Evolutionary conservation across 352 stramenopile genomes (phyloP).

Genomic region (Globisporangium middletonii): DNA sequence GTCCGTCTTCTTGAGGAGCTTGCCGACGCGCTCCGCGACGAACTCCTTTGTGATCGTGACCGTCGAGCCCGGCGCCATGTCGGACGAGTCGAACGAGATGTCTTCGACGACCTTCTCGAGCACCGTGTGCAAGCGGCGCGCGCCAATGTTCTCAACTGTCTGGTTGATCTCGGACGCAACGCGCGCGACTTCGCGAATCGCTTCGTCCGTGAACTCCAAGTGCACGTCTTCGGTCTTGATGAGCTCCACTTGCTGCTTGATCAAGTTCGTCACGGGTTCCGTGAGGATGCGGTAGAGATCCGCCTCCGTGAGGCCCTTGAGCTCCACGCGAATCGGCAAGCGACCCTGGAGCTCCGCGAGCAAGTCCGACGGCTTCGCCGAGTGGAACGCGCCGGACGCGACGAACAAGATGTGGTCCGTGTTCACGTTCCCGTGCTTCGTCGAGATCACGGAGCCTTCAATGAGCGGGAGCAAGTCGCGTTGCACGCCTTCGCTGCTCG

Average conservation of each 20-base stretch:
- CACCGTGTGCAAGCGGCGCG: slow-evolving; percentile 95
- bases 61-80: slow-evolving; percentile 74
- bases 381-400: slow-evolving; percentile 96
- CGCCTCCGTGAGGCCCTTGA: slow-evolving; percentile 97
- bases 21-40: slow-evolving; percentile 91
- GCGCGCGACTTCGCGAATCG: slow-evolving; percentile 95
- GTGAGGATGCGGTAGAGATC: slow-evolving; percentile 99
- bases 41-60: slow-evolving; percentile 94
- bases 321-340: slow-evolving; percentile 98
- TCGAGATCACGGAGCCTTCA: slow-evolving; percentile 96
- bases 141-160: slow-evolving; percentile 98
- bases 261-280: slow-evolving; percentile 98
- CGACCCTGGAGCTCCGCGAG: slow-evolving; percentile 97
- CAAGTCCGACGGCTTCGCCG: slow-evolving; percentile 97
- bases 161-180: slow-evolving; percentile 95
- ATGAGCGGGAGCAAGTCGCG: slow-evolving; percentile 98
- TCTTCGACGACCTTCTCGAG: slow-evolving; percentile 99
- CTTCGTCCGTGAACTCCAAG: slow-evolving; percentile 95
- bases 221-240: slow-evolving; percentile 96
- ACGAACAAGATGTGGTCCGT: slow-evolving; percentile 99
- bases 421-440: slow-evolving; percentile 99
- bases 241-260: slow-evolving; percentile 97
- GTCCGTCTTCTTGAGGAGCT: slow-evolving; percentile 94
- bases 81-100: slow-evolving; percentile 97
- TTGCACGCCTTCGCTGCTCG: slow-evolving; percentile 98